Evolutionary conservation across 306 rosid species (phyloP).

Genomic region (Oemleria cerasiformis): DNA sequence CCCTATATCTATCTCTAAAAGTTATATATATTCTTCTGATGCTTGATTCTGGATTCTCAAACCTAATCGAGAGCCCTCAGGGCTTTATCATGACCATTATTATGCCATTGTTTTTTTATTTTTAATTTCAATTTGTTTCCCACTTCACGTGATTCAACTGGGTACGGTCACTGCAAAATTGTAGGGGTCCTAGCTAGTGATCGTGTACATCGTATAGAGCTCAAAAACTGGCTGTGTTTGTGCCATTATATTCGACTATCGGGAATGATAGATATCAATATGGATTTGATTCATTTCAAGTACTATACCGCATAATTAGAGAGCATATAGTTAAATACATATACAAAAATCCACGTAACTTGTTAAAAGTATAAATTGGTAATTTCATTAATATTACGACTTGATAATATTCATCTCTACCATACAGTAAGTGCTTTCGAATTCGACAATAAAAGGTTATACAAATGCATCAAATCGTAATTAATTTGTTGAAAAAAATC

Average conservation of each 20-base stretch:
- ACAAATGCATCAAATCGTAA: too few relatives aligned
- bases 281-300: too few relatives aligned
- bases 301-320: too few relatives aligned
- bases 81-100: conserved; percentile 42
- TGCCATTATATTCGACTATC: background rate
- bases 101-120: conserved; percentile 23
- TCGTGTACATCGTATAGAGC: background rate
- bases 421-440: too few relatives aligned
- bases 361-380: too few relatives aligned
- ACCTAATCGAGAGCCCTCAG: conserved; percentile 29
- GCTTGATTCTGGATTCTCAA: conserved; percentile 32
- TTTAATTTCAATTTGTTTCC: conserved; percentile 17
- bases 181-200: conserved; percentile 7
- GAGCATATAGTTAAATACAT: too few relatives aligned
- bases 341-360: too few relatives aligned
- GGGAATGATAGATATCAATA: background rate
- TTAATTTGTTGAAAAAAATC: too few relatives aligned
- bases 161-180: conserved; percentile 22
- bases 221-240: conserved; percentile 46
- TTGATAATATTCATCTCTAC: too few relatives aligned
- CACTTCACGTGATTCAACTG: conserved; percentile 63
- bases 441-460: too few relatives aligned
- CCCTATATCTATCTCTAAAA: background rate
- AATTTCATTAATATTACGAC: too few relatives aligned
- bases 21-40: conserved; percentile 1